Evolutionary conservation across 768 basidiomycete genomes (phyloP), one percentile per base, ranked within the genome.

Genomic region (Termitomyces eurrhizus): DNA sequence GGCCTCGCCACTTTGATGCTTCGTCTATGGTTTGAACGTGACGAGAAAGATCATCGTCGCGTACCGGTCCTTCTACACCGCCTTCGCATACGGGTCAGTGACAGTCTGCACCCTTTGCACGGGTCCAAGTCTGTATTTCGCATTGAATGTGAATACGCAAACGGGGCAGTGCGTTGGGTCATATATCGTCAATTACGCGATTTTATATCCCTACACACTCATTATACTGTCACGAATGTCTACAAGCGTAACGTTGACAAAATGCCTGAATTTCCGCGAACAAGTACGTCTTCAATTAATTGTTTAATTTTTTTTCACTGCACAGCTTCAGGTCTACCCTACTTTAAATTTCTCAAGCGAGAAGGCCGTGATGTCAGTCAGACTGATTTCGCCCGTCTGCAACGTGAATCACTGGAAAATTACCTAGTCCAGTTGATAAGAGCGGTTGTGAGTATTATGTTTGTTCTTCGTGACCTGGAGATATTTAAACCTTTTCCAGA

Each of bases 71-170:
- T 94, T 52, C 79, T 95, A 56, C 88, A 94, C 69, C 85, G 92
- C 29, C 77, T 95, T 51, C 83, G 92, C 42, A 87, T 95, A 58
- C 88, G 90, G 12, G 83, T 95, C 60, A 92, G 88, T 66, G 93
- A 95, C 72, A 93, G 91, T 61, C 69, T 95, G 32, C 87, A 94
- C 74, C 91, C 92, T 5, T 76, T 91, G 64, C 85, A 93, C 63
- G 81, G 84, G 24, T 76, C 84, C 49, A 90, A 90, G 68, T 85
- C 91, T 5, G 86, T 93, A 2, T 95, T 95, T 70, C 85, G 93
- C 16, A 93, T 95, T 65, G 93, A 95, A 73, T 98, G 95, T 70
- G 92, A 97, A 73, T 98, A 99, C 71, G 96, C 93, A 0, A 95
- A 96, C 64, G 93, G 93, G 24, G 88, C 89, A 13, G 86, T 83